These are phyloP conservation scores for Isoetes taiwanensis DNA, from an alignment of 75 land plant species.

Conservation along the genomic window DNA sequence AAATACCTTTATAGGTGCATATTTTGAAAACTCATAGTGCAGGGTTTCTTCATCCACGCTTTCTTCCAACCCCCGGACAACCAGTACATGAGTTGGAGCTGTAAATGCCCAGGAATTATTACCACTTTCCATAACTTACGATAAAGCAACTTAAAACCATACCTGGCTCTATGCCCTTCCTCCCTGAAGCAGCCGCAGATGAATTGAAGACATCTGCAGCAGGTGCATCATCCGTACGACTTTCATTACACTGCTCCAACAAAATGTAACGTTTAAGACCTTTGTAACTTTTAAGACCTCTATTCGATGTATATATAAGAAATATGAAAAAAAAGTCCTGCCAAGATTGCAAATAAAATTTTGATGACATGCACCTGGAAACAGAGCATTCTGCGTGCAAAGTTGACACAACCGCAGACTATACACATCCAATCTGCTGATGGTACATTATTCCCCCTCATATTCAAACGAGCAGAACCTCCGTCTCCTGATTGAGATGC, in stretches of 20 bases:
- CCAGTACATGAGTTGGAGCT: constrained; percentile 94
- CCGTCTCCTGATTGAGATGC: constrained; percentile 31
- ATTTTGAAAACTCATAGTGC: constrained; percentile 93
- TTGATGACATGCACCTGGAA: constrained; percentile 50
- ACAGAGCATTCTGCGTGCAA: constrained; percentile 83
- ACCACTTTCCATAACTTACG: too few relatives aligned
- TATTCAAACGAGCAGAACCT: not conserved
- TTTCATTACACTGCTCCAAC: constrained; percentile 70
- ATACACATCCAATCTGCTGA: constrained; percentile 96
- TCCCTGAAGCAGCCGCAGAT: constrained; percentile 41
- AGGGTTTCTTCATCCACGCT: constrained; percentile 95
- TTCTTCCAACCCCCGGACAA: constrained; percentile 93
- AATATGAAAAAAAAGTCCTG: not conserved
- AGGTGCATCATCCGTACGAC: constrained; percentile 79
- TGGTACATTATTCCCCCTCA: constrained; percentile 22
- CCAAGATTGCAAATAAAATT: not conserved
- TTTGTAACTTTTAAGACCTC: not conserved
- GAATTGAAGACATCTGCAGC: constrained; percentile 54
- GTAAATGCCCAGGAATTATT: not conserved
- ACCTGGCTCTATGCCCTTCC: constrained; percentile 70
- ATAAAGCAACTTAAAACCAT: constrained; percentile 1
- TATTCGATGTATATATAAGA: not conserved
- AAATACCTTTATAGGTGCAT: constrained; percentile 90
- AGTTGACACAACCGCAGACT: constrained; percentile 92
- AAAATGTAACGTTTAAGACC: not conserved